phyloP scores from a whole-genome alignment of 169 alveolate species.

The Babesia bigemina region DNA sequence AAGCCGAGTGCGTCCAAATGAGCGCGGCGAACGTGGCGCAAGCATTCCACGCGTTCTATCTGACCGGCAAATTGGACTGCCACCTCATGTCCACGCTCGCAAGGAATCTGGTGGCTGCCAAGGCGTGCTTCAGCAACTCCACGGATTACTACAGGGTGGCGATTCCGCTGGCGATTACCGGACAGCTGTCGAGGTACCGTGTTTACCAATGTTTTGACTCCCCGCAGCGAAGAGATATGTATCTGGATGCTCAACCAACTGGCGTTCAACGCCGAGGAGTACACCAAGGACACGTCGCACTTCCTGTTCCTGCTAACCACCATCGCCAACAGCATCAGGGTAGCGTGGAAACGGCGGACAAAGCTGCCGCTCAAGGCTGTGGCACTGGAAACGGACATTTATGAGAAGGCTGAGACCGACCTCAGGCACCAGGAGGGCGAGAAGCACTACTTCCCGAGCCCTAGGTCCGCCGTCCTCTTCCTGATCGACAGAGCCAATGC shows the following conservation, averaged over 20 bases:
- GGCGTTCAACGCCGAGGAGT: conserved; percentile 30
- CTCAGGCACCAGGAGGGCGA: conserved; percentile 47
- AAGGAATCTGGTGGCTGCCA: background rate
- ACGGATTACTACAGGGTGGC: conserved; percentile 54
- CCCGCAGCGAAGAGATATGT: conserved; percentile 30
- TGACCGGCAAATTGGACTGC: conserved; percentile 40
- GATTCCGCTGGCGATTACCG: conserved; percentile 42
- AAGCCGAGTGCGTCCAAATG: background rate
- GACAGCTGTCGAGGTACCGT: conserved; percentile 25
- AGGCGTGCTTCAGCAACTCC: conserved; percentile 19
- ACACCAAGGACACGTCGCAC: conserved; percentile 32
- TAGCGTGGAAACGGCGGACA: conserved; percentile 4
- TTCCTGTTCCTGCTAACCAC: conserved; percentile 53
- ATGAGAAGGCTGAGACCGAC: conserved; percentile 57
- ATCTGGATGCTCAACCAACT: conserved; percentile 50
- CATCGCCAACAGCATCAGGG: conserved; percentile 27
- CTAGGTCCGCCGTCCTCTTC: conserved; percentile 39
- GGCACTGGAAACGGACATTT: conserved; percentile 43
- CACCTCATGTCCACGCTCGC: conserved; percentile 24
- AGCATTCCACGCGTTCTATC: conserved; percentile 47
- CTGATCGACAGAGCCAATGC: conserved; percentile 38
- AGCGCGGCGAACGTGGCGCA: conserved; percentile 9
- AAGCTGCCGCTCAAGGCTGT: conserved; percentile 13
- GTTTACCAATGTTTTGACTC: background rate
- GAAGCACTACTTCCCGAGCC: conserved; percentile 35